Conservation (phyloP, 1,139 yeast genomes). For the Diutina pseudorugosa region DNA sequence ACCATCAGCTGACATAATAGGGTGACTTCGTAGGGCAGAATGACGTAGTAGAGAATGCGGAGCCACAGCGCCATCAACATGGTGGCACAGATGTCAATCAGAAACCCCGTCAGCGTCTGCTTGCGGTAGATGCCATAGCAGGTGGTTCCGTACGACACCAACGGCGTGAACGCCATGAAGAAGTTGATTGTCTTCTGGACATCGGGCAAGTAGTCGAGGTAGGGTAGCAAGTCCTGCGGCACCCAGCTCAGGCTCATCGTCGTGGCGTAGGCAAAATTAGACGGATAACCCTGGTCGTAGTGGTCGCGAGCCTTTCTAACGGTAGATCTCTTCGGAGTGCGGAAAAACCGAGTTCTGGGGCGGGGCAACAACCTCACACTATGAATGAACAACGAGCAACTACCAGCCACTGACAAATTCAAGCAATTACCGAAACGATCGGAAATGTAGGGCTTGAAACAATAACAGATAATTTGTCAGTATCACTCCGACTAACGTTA, state of each 20-base stretch:
- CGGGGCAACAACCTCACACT: neutral
- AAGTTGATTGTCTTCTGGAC: constrained; percentile 23
- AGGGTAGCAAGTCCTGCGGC: constrained; percentile 7
- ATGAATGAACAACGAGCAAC: no score
- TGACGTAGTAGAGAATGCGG: constrained; percentile 63
- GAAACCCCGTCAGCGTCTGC: constrained; percentile 64
- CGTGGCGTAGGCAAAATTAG: no score
- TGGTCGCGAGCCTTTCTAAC: no score
- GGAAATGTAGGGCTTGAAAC: no score
- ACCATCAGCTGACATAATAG: constrained; percentile 64
- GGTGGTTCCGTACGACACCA: constrained; percentile 79
- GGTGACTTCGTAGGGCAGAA: constrained; percentile 70
- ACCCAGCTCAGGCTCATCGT: neutral
- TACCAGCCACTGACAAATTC: no score
- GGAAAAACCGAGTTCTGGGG: neutral
- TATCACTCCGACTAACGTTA: no score
- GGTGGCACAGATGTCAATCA: constrained; percentile 82
- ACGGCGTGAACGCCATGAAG: constrained; percentile 60
- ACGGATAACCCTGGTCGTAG: no score
- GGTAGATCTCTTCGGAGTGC: neutral
- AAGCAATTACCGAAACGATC: no score
- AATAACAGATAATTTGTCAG: no score
- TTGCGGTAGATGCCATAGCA: constrained; percentile 53
- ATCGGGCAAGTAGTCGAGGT: constrained; percentile 32
- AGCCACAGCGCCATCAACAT: constrained; percentile 72